Conservation (phyloP, 805 yeast genomes). For the Debaryomyces hansenii region DNA sequence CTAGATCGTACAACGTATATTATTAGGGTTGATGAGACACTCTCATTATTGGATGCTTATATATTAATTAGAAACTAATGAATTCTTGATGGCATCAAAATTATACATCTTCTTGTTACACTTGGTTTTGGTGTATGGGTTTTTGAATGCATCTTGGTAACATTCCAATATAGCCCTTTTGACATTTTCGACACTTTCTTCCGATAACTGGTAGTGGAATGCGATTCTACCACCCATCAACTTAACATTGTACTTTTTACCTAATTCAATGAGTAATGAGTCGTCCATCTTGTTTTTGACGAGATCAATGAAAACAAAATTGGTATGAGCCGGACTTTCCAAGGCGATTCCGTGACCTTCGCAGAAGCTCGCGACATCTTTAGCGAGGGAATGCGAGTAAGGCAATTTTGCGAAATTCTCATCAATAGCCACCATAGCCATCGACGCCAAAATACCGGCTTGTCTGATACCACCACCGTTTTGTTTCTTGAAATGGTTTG, state of each 20-base stretch:
- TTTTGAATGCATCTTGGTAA: slow-evolving; percentile 49
- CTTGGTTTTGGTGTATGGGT: slow-evolving; percentile 43
- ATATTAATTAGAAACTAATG: not conserved
- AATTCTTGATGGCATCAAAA: slow-evolving; percentile 14
- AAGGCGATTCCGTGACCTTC: slow-evolving; percentile 51
- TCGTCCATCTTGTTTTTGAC: slow-evolving; percentile 55
- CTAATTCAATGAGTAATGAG: slow-evolving; percentile 51
- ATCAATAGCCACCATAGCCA: slow-evolving; percentile 79
- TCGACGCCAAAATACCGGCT: slow-evolving; percentile 74
- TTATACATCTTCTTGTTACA: slow-evolving; percentile 24
- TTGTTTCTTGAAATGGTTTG: slow-evolving; percentile 87
- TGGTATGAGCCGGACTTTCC: slow-evolving; percentile 79
- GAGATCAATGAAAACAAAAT: slow-evolving; percentile 76
- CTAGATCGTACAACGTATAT: too few relatives aligned
- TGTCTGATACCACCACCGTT: slow-evolving; percentile 94
- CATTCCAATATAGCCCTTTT: slow-evolving; percentile 59
- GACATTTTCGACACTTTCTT: slow-evolving; percentile 28
- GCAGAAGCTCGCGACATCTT: slow-evolving; percentile 55
- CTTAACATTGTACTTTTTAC: slow-evolving; percentile 59
- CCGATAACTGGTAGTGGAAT: slow-evolving; percentile 36
- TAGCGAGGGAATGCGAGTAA: slow-evolving; percentile 51
- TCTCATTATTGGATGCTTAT: too few relatives aligned
- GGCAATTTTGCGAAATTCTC: slow-evolving; percentile 63
- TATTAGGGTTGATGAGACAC: too few relatives aligned
- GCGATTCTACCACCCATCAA: slow-evolving; percentile 56